Base-by-base conservation (phyloP, 73 alveolate genomes). In the Symbiodinium natans region DNA sequence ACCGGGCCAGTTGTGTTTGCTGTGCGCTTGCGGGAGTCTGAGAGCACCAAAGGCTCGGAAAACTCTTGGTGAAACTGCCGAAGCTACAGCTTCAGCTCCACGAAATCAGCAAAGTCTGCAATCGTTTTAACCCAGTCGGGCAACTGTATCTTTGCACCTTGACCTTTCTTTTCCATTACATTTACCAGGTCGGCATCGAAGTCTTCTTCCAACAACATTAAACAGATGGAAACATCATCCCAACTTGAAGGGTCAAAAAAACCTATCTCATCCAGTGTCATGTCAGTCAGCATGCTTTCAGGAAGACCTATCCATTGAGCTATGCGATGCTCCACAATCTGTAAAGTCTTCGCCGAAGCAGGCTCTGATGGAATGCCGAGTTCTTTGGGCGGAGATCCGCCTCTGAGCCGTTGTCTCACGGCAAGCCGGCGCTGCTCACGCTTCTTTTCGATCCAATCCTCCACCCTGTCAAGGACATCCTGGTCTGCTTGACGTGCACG, bases 241-340 rank as follows among this genome's bases (percentile, higher is more conserved):
- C 94, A 87, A 29, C 94, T 87, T 13, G 83, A 73, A 17, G 83
- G 84, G 27, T 87, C 94, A 29, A 87, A 87, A 29, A 87, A 87
- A 8, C 94, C 94, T 40, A 87, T 33, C 59, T 87, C 94, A 23
- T 87, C 94, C n/a, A 87, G 75, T 7, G 94, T 87, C 94, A 87
- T 87, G 83, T 87, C 94, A 21, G 84, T 52, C 21, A 87, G 84
- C 94, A 87, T 87, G 10, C 59, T 59, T n/a, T 74, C 63, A n/a
- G 94, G 94, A 87, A 87, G 94, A 8, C 94, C 94, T 13, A 87
- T 48, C 94, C 94, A 87, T 87, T 87, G 94, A 10, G 94, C 83
- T 54, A 87, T 87, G 38, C 94, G 83, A 25, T 38, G 36, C 59
- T 87, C 94, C 15, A 87, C 94, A 48, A n/a, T 56, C 38, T 19